These are phyloP conservation scores for Fusarium sp. DNA, from an alignment of 2,329 filamentous ascomycete genomes.

Conservation along the genomic window DNA sequence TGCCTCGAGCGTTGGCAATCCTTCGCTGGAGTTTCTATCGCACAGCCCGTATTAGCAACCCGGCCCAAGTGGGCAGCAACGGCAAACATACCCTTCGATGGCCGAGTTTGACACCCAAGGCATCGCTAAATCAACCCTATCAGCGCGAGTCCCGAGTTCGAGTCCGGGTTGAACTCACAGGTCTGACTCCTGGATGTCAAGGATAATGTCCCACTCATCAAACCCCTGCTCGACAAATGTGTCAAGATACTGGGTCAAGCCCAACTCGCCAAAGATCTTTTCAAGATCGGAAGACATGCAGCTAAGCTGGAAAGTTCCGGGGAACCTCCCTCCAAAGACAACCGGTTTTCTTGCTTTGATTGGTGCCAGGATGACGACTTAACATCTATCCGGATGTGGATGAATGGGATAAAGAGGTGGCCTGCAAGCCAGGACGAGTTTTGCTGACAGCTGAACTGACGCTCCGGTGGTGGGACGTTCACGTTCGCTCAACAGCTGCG, in stretches of 20 bases:
- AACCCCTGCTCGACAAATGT: conserved; percentile 83
- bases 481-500: not conserved
- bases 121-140: conserved; percentile 64
- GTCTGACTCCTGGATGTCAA: conserved; percentile 87
- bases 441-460: not conserved
- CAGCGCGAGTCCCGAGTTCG: conserved; percentile 17
- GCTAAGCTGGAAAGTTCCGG: conserved; percentile 36
- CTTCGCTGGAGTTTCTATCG: conserved; percentile 82
- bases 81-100: conserved; percentile 75
- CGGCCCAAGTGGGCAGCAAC: not conserved
- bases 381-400: conserved; percentile 1
- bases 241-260: conserved; percentile 81
- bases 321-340: conserved; percentile 16
- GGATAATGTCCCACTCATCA: conserved; percentile 84
- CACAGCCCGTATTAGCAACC: conserved; percentile 1
- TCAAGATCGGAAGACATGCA: conserved; percentile 69
- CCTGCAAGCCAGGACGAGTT: not conserved
- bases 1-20: conserved; percentile 79
- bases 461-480: not conserved
- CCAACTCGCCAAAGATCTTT: conserved; percentile 78
- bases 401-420: not conserved
- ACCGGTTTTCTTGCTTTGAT: conserved; percentile 22
- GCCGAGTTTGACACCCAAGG: conserved; percentile 81
- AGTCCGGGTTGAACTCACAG: conserved; percentile 65
- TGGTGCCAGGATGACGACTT: conserved; percentile 34